Evolutionary conservation across 2,329 filamentous ascomycete genomes (phyloP).

Genomic region (Aspergillus sp.): DNA sequence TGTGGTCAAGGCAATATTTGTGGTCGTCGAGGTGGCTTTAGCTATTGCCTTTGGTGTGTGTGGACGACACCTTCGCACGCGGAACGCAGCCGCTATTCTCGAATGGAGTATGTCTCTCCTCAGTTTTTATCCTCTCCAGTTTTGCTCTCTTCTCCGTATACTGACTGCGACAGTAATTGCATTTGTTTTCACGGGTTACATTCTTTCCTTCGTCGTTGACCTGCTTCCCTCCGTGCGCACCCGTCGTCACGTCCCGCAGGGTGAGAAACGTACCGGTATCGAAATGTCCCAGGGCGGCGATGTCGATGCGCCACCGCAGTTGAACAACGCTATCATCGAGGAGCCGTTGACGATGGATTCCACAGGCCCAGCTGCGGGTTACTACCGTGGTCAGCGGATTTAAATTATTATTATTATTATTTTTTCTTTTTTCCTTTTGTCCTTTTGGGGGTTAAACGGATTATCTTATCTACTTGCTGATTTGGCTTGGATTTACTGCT

Average conservation of each 20-base stretch:
- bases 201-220: constrained; percentile 80
- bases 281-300: constrained; percentile 14
- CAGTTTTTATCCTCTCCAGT: background rate
- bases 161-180: constrained; percentile 48
- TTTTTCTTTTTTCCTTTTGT: background rate
- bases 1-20: constrained; percentile 78
- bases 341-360: constrained; percentile 33
- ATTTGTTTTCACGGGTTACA: constrained; percentile 79
- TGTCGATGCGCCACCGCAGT: constrained; percentile 4
- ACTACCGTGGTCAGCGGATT: constrained; percentile 23
- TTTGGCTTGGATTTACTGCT: background rate
- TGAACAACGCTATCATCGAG: constrained; percentile 18
- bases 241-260: constrained; percentile 41
- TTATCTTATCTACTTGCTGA: background rate
- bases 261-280: constrained; percentile 26
- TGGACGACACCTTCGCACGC: constrained; percentile 39
- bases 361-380: constrained; percentile 23
- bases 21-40: constrained; percentile 68
- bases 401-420: constrained; percentile 3
- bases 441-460: too few relatives aligned
- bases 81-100: constrained; percentile 65
- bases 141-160: background rate
- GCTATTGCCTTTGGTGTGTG: constrained; percentile 56
- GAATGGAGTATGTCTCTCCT: constrained; percentile 51
- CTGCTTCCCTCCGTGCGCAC: constrained; percentile 68